Percentiles rank a stretch among this genome's conserved stretches.
Conservation (phyloP, 495 filamentous ascomycete genomes). For the Lophiostoma macrostomum region DNA sequence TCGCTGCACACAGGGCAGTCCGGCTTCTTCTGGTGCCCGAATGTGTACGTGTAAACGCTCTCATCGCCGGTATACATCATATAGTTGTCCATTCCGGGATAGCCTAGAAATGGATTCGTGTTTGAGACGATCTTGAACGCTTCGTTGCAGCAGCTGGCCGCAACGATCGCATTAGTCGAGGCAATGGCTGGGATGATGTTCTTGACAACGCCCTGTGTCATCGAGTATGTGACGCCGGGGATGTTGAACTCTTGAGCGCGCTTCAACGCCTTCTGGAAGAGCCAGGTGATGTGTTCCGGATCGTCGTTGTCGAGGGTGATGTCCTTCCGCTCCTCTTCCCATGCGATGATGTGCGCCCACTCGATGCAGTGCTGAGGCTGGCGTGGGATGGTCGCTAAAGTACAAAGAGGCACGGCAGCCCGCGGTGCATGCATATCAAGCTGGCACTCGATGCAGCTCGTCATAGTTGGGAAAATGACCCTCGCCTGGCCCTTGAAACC, state of each 20-base stretch:
- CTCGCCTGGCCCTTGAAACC: conserved; percentile 97
- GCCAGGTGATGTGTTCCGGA: conserved; percentile 94
- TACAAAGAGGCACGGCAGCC: conserved; percentile 92
- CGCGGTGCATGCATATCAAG: conserved; percentile 96
- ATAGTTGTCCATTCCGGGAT: conserved; percentile 65
- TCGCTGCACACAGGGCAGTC: conserved; percentile 96
- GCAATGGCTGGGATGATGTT: conserved; percentile 99
- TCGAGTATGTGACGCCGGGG: conserved; percentile 86
- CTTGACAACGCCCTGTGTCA: conserved; percentile 97
- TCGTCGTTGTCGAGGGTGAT: conserved; percentile 86
- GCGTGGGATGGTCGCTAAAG: conserved; percentile 91
- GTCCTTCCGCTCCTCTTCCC: conserved; percentile 59
- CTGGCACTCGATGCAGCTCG: conserved; percentile 96
- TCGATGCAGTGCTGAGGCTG: conserved; percentile 99
- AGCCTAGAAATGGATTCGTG: conserved; percentile 69
- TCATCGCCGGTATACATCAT: conserved; percentile 99
- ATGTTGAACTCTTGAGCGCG: conserved; percentile 90
- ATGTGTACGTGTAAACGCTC: conserved; percentile 93
- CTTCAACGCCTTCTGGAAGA: conserved; percentile 79
- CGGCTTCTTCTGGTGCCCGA: conserved; percentile 82
- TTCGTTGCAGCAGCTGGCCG: conserved; percentile 92
- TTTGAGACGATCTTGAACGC: conserved; percentile 88
- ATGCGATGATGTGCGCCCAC: conserved; percentile 92
- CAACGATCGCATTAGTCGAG: conserved; percentile 94
- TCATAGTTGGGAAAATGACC: conserved; percentile 87